These are phyloP conservation scores for Eimeria brunetti DNA, from an alignment of 169 alveolate species.

Conservation along the genomic window DNA sequence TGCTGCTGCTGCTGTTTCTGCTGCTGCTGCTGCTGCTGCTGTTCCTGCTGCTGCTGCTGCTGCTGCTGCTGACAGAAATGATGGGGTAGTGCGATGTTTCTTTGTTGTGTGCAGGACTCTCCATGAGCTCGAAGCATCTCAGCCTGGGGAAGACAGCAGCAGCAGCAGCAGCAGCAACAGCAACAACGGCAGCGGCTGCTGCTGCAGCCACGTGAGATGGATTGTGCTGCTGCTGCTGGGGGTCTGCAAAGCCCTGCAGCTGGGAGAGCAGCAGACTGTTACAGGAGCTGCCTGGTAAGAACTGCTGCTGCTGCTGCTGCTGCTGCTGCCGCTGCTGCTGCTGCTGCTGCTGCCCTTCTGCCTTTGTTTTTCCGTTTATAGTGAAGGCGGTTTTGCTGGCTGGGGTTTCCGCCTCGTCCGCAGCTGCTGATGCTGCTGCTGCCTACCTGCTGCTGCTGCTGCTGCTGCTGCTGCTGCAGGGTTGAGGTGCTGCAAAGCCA, in stretches of 20 bases:
- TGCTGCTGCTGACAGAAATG: background rate
- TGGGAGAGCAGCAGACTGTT: constrained; percentile 40
- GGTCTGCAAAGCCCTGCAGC: constrained; percentile 8
- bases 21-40: constrained; percentile 28
- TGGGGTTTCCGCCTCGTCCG: no score
- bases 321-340: background rate
- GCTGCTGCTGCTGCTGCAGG: constrained; percentile 67
- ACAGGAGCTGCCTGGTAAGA: constrained; percentile 40
- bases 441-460: constrained; percentile 26
- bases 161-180: constrained; percentile 47
- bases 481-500: constrained; percentile 58
- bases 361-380: no score
- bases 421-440: constrained; percentile 34
- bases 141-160: background rate
- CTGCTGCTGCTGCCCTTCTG: constrained; percentile 16
- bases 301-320: background rate
- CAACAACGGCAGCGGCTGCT: constrained; percentile 11
- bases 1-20: constrained; percentile 34
- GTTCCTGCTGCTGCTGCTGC: constrained; percentile 21
- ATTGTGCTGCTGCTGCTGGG: constrained; percentile 43
- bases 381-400: no score
- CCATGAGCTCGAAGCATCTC: constrained; percentile 13
- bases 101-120: constrained; percentile 1
- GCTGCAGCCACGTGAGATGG: constrained; percentile 48
- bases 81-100: background rate